These are phyloP conservation scores for Sarcodon sp. DNA, from an alignment of 768 basidiomycete species.

Conservation along the genomic window DNA sequence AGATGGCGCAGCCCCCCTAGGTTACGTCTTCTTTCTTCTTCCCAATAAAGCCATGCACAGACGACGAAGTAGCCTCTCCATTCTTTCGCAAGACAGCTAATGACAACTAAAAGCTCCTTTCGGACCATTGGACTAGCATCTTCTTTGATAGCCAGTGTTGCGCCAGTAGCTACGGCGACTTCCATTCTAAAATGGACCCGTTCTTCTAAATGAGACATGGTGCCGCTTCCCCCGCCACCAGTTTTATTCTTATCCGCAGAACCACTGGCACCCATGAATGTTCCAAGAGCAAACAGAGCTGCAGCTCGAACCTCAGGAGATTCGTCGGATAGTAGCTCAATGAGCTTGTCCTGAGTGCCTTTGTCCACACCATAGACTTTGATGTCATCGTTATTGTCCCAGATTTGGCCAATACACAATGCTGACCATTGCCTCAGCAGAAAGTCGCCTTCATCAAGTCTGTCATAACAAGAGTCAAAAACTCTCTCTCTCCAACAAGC, in stretches of 20 bases:
- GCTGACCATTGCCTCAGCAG: constrained; percentile 90
- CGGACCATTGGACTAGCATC: constrained; percentile 96
- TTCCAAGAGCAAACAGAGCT: constrained; percentile 83
- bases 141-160: constrained; percentile 78
- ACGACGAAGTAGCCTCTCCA: constrained; percentile 95
- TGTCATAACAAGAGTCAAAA: constrained; percentile 78
- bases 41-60: constrained; percentile 95
- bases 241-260: constrained; percentile 49
- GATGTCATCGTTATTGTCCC: constrained; percentile 87
- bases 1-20: constrained; percentile 19
- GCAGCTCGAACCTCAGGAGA: constrained; percentile 90
- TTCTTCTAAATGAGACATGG: constrained; percentile 63
- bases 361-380: constrained; percentile 72
- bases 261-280: constrained; percentile 85
- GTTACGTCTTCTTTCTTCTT: constrained; percentile 66
- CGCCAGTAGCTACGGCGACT: constrained; percentile 82
- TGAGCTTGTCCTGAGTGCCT: constrained; percentile 73
- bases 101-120: constrained; percentile 83
- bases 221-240: constrained; percentile 81
- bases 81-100: constrained; percentile 90
- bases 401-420: constrained; percentile 88
- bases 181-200: constrained; percentile 81
- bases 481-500: constrained; percentile 75
- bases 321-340: constrained; percentile 69
- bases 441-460: constrained; percentile 84